Base-by-base conservation (phyloP, 768 basidiomycete genomes). In the Gelatoporia subvermispora region DNA sequence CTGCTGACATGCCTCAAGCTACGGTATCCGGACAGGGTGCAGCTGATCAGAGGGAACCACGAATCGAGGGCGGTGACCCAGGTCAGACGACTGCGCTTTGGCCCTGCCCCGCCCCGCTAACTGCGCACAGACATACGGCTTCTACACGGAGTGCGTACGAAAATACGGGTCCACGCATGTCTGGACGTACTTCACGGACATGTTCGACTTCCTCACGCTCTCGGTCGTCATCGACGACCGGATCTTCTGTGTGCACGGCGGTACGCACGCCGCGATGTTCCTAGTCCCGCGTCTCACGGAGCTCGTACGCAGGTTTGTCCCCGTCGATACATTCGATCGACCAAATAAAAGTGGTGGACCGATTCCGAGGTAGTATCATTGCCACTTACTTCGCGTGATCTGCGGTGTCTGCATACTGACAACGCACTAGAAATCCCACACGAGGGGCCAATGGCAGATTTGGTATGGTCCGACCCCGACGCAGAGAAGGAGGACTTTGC, bases 391-490 rank as follows among this genome's bases (percentile, higher is more conserved):
- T 22, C 15, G 20, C 31, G 18, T 8, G n/a, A 25, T 25, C 41
- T 31, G 40, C 37, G n/a, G n/a, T 43, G 39, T 60, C 57, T 59
- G 60, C 45, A 42, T 49, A 55, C 28, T 31, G 28, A 31, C 13
- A 13, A 13, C 28, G 28, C 36, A 49, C 50, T 61, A 93, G 96
- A 99, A 74, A 98, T 99, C 50, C 96, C 96, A 37, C 96, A 98
- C 60, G 96, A 99, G 68, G 96, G 96, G 3, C 95, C 96, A 22
- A 98, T 99, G 93, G 95, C 95, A 11, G 96, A 99, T 77, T 79
- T 99, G 23, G 96, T 99, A 2, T 99, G 96, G 96, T 97, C 94
- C 39, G 96, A 99, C 77, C 96, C 96, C 31, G 96, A 99, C 70
- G 83, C 92, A 34, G 96, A 99, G 68, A 99, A 98, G 67, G 96